Percentiles rank a stretch among this genome's conserved stretches.
phyloP scores from a whole-genome alignment of 345 rosid genomes.

The Cardiospermum halicacabum region DNA sequence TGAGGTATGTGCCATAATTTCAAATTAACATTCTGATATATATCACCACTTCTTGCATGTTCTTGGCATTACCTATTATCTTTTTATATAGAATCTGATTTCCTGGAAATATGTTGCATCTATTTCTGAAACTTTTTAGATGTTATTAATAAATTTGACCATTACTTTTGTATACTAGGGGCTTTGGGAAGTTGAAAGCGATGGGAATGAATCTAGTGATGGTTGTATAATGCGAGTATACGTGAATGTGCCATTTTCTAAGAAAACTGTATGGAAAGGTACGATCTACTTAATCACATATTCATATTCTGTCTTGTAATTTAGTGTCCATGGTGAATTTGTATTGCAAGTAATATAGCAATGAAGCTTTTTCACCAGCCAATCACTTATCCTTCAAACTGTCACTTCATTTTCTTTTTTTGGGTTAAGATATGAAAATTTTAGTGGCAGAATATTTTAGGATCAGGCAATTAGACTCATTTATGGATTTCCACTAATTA shows the following conservation, averaged over 20 bases:
- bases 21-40: too few relatives aligned
- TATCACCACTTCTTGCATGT: not conserved
- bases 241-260: constrained; percentile 74
- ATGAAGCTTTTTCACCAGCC: not conserved
- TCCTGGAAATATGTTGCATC: too few relatives aligned
- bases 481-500: too few relatives aligned
- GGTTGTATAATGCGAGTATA: constrained; percentile 62
- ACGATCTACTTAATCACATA: constrained; percentile 12
- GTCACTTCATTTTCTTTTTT: not conserved
- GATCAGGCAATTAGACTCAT: too few relatives aligned
- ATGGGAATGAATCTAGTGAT: constrained; percentile 44
- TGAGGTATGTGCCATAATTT: constrained; percentile 80
- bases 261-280: constrained; percentile 95
- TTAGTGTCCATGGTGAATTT: too few relatives aligned
- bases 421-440: not conserved
- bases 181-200: constrained; percentile 71
- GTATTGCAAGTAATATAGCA: not conserved
- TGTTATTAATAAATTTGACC: not conserved
- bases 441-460: not conserved
- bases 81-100: not conserved
- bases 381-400: not conserved
- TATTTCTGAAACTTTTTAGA: not conserved
- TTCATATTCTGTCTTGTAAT: not conserved
- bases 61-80: not conserved
- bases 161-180: constrained; percentile 38